Evolutionary conservation across 2,329 filamentous ascomycete genomes (phyloP), one percentile per base, ranked within the genome.

Genomic region (Cercospora sp.): DNA sequence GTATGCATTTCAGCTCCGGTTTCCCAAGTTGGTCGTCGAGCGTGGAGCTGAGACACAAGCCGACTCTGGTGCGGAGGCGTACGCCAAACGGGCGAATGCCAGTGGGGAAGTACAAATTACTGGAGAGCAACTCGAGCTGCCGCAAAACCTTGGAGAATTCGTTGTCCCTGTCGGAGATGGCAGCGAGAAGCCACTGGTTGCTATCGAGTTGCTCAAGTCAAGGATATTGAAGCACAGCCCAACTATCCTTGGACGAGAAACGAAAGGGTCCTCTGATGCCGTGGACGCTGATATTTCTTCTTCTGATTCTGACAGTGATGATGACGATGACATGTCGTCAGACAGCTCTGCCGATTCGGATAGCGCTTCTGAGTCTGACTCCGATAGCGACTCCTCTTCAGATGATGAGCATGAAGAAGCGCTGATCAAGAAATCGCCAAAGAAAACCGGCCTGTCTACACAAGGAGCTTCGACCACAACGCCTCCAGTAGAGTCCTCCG

Each of bases 21-120:
- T 91, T 63, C 94, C 95, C 3, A 90, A 87, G 68, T 82, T 97
- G 58, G 86, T 97, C 0, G 86, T 93, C 0, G 85, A 97, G 13
- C 90, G 94, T 69, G 87, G 86, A 32, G 78, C 78, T 21, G 77
- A 78, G 40, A 45, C 10, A 43, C 66, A 65, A 43, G 61, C 32
- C 0, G 62, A 53, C 6, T 55, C 79, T 16, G 68, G 71, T 16
- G 69, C 45, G 16, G 68, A 75, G 60, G 69, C 60, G 12, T 67
- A 72, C 21, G 65, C 72, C 2, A 43, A 26, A n/a, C 62, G 62
- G 2, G 51, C 51, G n/a, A 58, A 49, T 49, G 62, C 37, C 24
- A 32, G 26, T 3, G 74, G 76, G 26, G 69, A 70, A 3, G 61
- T 75, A 63, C 69, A 69, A 45, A 59, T 67, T 16, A 77, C 77